Base-by-base conservation (phyloP, 768 basidiomycete species). In the Calocybe indica region DNA sequence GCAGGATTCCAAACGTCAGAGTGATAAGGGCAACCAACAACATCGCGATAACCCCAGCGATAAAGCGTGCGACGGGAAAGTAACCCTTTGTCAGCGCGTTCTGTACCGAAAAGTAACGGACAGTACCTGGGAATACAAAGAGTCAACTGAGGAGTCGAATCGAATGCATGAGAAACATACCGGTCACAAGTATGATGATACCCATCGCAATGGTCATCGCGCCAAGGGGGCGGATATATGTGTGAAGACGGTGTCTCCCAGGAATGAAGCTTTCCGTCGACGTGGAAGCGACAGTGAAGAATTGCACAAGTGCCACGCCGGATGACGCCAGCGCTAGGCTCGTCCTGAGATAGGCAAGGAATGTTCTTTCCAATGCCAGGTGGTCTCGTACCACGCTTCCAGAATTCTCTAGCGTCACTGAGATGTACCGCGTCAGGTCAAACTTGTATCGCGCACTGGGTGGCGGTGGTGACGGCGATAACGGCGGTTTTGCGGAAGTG, bases 351-450 rank as follows among this genome's bases (percentile, higher is more conserved):
- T 79, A 80, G 12, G 78, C 75, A 9, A 79, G 63, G 55, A 76
- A 79, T 5, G 76, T 79, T 35, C 76, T 62, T 51, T 80, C 78
- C 1, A 68, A 70, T 0, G 78, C 74, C 6, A 80, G 62, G 49
- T 80, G 78, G 57, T 79, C 78, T 30, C 78, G 61, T 6, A 76
- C 78, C 35, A 79, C 77, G 40, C 68, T 71, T 5, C 77, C 77
- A 29, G 68, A 65, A 54, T 78, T 79, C 59, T 77, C 66, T 13
- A 79, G 58, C 7, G 43, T 59, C 13, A 59, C 44, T 0, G 56
- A 57, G n/a, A 57, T 36, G 8, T 32, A 43, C 13, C 45, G 28
- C 37, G 43, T 6, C 1, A 53, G 14, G 32, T n/a, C 38, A 39
- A 41, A 7, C 31, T 9, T 15, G 13, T 35, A 22, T n/a, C 11